phyloP scores from a whole-genome alignment of 2,329 filamentous ascomycete genomes.

The Albophoma yamanashiensis region DNA sequence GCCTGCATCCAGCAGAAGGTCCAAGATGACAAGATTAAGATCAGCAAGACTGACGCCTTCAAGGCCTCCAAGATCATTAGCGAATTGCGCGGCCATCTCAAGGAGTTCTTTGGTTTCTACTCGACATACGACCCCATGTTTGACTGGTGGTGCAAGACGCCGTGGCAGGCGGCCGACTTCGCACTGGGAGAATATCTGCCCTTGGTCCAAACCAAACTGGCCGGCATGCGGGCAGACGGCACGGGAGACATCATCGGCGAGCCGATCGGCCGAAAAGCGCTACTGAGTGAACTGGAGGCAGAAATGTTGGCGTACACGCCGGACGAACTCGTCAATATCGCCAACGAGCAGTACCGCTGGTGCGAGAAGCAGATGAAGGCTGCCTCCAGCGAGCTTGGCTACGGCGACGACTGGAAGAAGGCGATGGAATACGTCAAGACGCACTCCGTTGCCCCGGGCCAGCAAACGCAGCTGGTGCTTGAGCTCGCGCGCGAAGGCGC shows the following conservation, averaged over 20 bases:
- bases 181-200: constrained; percentile 23
- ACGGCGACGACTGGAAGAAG: constrained; percentile 35
- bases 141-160: constrained; percentile 42
- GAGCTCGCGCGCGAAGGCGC: constrained; percentile 39
- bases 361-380: constrained; percentile 43
- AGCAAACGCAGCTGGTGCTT: constrained; percentile 41
- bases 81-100: constrained; percentile 27
- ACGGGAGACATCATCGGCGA: constrained; percentile 44
- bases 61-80: constrained; percentile 32
- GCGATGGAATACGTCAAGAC: constrained; percentile 47
- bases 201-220: constrained; percentile 28
- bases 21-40: constrained; percentile 17
- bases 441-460: constrained; percentile 39
- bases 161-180: constrained; percentile 28
- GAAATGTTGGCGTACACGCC: constrained; percentile 50
- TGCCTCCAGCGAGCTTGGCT: constrained; percentile 37
- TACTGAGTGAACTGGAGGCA: constrained; percentile 39
- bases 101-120: constrained; percentile 40
- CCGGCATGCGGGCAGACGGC: constrained; percentile 30
- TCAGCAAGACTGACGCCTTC: constrained; percentile 31
- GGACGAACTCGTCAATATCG: constrained; percentile 42
- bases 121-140: constrained; percentile 44
- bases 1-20: constrained; percentile 22
- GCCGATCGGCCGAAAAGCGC: constrained; percentile 40
- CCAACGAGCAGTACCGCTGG: constrained; percentile 40